Conservation (phyloP, 1,139 yeast genomes). For the Kazachstania sp. region DNA sequence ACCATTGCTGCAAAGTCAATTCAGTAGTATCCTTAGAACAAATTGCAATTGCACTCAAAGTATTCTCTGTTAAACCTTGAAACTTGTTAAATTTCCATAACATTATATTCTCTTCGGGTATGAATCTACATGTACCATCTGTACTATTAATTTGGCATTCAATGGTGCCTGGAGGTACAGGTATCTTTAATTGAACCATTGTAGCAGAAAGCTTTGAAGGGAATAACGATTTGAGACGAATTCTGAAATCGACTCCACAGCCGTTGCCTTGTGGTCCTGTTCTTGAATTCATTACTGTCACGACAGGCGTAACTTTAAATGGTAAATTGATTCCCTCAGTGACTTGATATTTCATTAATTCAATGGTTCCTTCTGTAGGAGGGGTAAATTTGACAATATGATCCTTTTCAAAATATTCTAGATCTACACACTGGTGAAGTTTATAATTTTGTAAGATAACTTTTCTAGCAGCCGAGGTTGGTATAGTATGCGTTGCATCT, state of each 20-base stretch:
- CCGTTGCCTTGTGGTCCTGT: conserved; percentile 34
- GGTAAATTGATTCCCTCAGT: conserved; percentile 60
- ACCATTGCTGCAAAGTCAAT: conserved; percentile 38
- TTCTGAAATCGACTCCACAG: conserved; percentile 42
- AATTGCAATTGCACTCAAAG: conserved; percentile 29
- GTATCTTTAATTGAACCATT: conserved; percentile 55
- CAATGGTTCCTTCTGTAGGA: conserved; percentile 92
- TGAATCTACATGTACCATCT: conserved; percentile 61
- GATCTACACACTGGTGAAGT: conserved; percentile 80
- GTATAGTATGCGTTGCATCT: conserved; percentile 28
- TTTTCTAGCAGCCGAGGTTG: conserved; percentile 3
- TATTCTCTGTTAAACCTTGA: conserved; percentile 57
- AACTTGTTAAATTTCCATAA: conserved; percentile 66
- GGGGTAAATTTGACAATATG: conserved; percentile 68
- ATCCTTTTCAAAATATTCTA: conserved; percentile 59
- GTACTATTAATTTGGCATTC: conserved; percentile 45
- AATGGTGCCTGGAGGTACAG: conserved; percentile 58
- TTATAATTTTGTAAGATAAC: conserved; percentile 69
- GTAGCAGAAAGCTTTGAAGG: conserved; percentile 57
- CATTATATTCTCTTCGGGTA: conserved; percentile 55
- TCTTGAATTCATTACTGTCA: conserved; percentile 21
- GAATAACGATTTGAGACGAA: conserved; percentile 55
- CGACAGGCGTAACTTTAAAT: conserved; percentile 55
- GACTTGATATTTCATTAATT: conserved; percentile 69
- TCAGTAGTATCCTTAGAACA: conserved; percentile 20